phyloP scores from a whole-genome alignment of 2,329 filamentous ascomycete species.

The Pseudopyricularia cyperi region DNA sequence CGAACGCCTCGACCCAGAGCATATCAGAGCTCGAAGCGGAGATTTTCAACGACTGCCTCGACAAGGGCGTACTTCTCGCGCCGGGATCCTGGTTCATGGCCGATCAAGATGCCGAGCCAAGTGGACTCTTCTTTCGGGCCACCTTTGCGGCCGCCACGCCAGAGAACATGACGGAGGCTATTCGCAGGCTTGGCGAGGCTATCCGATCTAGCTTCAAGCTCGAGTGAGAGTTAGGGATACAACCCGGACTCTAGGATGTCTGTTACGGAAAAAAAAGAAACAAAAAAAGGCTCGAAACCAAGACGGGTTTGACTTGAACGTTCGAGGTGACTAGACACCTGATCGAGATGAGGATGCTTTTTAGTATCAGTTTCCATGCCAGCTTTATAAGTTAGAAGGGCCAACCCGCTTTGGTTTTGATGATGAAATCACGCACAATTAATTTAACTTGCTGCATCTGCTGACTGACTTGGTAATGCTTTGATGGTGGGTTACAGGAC shows the following conservation, averaged over 20 bases:
- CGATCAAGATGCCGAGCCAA: constrained; percentile 45
- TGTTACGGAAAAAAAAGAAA: background rate
- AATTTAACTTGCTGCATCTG: too few species aligned
- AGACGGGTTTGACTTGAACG: too few species aligned
- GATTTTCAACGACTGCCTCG: constrained; percentile 68
- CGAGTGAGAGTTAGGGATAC: constrained; percentile 9
- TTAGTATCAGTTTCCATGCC: too few species aligned
- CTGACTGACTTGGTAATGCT: too few species aligned
- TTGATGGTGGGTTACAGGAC: too few species aligned
- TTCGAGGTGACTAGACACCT: too few species aligned
- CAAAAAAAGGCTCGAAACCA: background rate
- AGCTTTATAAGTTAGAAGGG: too few species aligned
- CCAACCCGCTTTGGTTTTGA: too few species aligned
- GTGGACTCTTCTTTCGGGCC: constrained; percentile 72
- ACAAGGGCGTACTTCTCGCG: constrained; percentile 66
- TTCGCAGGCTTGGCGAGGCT: constrained; percentile 62
- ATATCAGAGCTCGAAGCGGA: constrained; percentile 67
- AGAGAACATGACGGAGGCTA: constrained; percentile 58
- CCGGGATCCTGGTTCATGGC: constrained; percentile 87
- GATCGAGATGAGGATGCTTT: too few species aligned
- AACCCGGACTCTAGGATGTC: too few species aligned
- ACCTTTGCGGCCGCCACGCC: constrained; percentile 75
- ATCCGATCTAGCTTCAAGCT: constrained; percentile 44
- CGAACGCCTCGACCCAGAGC: constrained; percentile 35
- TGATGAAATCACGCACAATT: too few species aligned